Conservation (phyloP, 129 eudicot genomes). For the Lactuca sativa region DNA sequence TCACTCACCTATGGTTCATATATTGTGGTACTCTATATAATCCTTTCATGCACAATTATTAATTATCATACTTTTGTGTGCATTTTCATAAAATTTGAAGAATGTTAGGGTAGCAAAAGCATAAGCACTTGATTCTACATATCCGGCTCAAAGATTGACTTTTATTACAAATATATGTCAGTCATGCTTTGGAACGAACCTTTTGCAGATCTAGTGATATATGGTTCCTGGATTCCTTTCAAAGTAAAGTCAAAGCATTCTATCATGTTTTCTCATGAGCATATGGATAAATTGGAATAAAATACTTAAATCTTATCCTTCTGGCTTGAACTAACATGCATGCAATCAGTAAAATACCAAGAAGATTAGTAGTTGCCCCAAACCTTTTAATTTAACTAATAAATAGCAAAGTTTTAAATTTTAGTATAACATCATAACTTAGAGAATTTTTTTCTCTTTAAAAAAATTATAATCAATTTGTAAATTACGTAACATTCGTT, state of each 20-base stretch:
- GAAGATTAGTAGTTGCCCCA: no score
- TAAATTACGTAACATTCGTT: no score
- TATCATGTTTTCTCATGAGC: slow-evolving; percentile 1
- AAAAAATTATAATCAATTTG: no score
- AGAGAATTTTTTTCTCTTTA: no score
- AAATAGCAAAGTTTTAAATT: no score
- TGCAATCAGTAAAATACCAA: neutral
- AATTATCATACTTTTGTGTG: no score
- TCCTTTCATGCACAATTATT: no score
- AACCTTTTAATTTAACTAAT: no score
- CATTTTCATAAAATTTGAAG: no score
- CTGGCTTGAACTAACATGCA: neutral
- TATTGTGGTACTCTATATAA: no score
- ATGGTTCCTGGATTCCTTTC: neutral
- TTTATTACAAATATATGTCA: neutral
- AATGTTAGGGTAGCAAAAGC: neutral
- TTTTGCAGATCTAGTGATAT: slow-evolving; percentile 2
- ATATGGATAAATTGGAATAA: slow-evolving; percentile 3
- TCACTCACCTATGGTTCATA: no score
- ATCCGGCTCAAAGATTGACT: slow-evolving; percentile 4
- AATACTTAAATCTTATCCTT: neutral
- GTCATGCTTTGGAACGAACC: neutral
- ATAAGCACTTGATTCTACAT: neutral
- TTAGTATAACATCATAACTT: no score
- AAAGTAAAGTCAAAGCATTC: slow-evolving; percentile 19